Base-by-base conservation (phyloP, 257 asterid species). In the Gentiana dahurica region DNA sequence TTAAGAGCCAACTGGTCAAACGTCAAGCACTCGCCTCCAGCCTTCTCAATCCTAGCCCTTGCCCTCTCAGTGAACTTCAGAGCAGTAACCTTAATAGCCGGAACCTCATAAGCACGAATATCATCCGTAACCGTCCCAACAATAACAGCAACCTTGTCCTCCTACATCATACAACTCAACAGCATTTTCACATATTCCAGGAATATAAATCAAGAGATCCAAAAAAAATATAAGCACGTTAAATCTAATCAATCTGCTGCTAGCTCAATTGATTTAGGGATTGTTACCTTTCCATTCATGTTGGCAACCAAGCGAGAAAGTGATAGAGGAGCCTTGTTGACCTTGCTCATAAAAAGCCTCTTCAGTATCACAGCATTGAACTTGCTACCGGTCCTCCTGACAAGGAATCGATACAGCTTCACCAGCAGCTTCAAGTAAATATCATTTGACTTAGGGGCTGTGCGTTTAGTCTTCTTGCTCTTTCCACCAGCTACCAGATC, bases 401-500 rank as follows among this genome's bases (percentile, higher is more conserved):
- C 89, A 60, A 91, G 72, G 65, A 91, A 91, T 2, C 94, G 85
- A 70, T 91, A 91, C 71, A 91, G 15, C 95, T 87, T 87, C 46
- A 87, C 95, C 52, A 87, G 82, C 58, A 80, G 84, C 73, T 80
- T 80, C 66, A 81, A 79, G 73, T 75, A 80, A 33, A 87, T 80
- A 55, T 87, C 85, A 57, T 77, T 69, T 55, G 97, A 89, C 58
- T 84, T 83, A 0, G 95, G 89, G 2, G 87, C 87, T 0, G 85
- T 79, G 52, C 94, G 86, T 68, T 87, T 84, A 32, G 96, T 84
- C 80, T 86, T 83, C 85, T 89, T 89, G 65, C 73, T 63, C 83
- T 89, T 89, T 56, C 97, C 97, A 58, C 97, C 95, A 66, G 94
- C 95, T 54, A 72, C 77, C 69, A 89, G 75, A 86, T 89, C 97